These are phyloP conservation scores for Nitzschia palea DNA, from an alignment of 108 stramenopile genomes.

Conservation along the genomic window DNA sequence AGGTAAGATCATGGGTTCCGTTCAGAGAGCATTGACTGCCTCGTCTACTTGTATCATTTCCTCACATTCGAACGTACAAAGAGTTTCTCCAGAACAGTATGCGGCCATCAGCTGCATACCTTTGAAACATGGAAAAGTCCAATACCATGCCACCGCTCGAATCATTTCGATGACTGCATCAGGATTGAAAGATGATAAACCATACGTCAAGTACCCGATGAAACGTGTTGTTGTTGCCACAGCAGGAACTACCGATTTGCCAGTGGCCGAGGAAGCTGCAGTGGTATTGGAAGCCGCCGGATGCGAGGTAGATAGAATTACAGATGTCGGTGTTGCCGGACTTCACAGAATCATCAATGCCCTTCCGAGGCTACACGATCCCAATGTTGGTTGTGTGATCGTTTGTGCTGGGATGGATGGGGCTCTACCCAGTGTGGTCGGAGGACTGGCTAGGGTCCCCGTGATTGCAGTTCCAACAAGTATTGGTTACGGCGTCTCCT, in stretches of 20 bases:
- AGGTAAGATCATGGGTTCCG: conserved; percentile 32
- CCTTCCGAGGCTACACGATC: conserved; percentile 70
- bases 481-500: conserved; percentile 92
- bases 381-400: conserved; percentile 79
- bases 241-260: conserved; percentile 89
- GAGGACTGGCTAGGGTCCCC: conserved; percentile 89
- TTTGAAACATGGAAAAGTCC: conserved; percentile 57
- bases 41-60: background rate
- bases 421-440: conserved; percentile 94
- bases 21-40: background rate
- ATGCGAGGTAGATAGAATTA: conserved; percentile 69
- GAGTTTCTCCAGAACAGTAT: conserved; percentile 43
- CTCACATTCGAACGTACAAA: background rate
- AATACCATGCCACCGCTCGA: conserved; percentile 63
- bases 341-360: conserved; percentile 86
- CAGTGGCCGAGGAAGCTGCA: conserved; percentile 91
- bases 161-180: conserved; percentile 73
- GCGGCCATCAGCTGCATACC: conserved; percentile 35
- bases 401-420: conserved; percentile 96
- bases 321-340: conserved; percentile 96
- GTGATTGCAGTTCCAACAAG: conserved; percentile 94
- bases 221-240: conserved; percentile 76
- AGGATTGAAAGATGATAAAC: conserved; percentile 23
- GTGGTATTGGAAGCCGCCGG: conserved; percentile 67
- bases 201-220: background rate